A percentile compares a stretch with the other conserved stretches of the same genome.
Conservation (phyloP, 129 eudicot genomes). For the Pulicaria dysenterica region DNA sequence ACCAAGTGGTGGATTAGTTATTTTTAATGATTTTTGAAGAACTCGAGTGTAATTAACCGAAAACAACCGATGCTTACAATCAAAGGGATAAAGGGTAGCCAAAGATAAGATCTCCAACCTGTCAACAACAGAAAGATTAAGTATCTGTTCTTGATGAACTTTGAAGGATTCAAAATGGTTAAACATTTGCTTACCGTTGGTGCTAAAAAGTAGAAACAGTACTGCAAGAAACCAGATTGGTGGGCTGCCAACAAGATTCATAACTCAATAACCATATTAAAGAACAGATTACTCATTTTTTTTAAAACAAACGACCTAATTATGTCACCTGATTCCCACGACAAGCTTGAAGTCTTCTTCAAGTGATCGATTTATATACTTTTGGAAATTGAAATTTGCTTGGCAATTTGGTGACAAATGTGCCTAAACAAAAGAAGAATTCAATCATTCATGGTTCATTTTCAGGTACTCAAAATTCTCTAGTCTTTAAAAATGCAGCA, state of each 20-base stretch:
- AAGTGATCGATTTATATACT: constrained; percentile 62
- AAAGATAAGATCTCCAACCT: constrained; percentile 60
- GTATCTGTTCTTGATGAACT: constrained; percentile 7
- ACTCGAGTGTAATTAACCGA: not conserved
- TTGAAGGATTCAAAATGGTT: constrained; percentile 1
- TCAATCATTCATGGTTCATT: not conserved
- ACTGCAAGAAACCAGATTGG: constrained; percentile 77
- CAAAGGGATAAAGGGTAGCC: constrained; percentile 64
- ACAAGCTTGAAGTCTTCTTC: constrained; percentile 80
- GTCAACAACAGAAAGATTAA: constrained; percentile 6
- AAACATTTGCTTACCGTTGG: constrained; percentile 47
- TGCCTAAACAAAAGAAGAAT: constrained; percentile 46
- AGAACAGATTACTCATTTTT: not conserved
- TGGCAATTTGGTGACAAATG: constrained; percentile 66
- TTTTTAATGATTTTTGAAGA: constrained; percentile 4
- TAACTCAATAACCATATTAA: constrained; percentile 15
- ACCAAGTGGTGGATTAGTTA: constrained; percentile 8
- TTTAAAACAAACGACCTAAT: not conserved
- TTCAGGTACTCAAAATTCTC: not conserved
- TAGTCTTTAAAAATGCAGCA: not conserved
- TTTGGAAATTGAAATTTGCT: constrained; percentile 58
- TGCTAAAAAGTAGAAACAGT: constrained; percentile 63
- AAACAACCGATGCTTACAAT: constrained; percentile 48
- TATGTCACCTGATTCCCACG: constrained; percentile 64
- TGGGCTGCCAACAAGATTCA: constrained; percentile 47